Base-by-base conservation (phyloP, 306 rosid species). In the Malus asiatica region DNA sequence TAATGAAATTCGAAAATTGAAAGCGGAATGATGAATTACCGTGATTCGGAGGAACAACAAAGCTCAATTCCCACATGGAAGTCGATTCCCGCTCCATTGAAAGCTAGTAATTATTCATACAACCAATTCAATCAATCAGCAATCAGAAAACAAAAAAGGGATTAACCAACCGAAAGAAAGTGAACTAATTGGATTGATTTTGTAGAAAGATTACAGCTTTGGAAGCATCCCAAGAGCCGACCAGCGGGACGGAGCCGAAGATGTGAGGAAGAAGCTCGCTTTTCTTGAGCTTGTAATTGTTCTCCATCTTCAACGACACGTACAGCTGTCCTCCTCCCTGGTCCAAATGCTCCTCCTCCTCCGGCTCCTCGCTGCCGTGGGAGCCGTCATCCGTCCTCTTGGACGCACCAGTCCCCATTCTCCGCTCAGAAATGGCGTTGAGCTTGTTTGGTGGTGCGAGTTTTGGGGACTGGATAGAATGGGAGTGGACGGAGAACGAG, bases 1-100 rank as follows among this genome's bases (percentile, higher is more conserved):
- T 11, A 6, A 10, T 20, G 15, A 60, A 80, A 46, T n/a, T 4
- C 19, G 27, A 27, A 18, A 48, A 59, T 62, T 23, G 23, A 35
- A 65, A 51, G 55, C 55, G 55, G 55, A 16, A 65, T 19, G 16
- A 35, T 38, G 35, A 18, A 75, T 75, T 89, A 95, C 99, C 99
- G 38, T 95, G 99, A 88, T 95, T 92, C 53, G 99, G 92, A 66
- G 99, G 96, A 87, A 95, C 97, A 71, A 95, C 99, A 78, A 95
- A 95, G 83, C 99, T 90, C 83, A 95, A 84, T 77, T 95, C 99
- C 99, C 99, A 92, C 99, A 86, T 89, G 55, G 97, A 95, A 9
- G 90, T 92, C 45, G 99, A 90, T 78, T 95, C 99, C 18, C 99
- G 90, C 66, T 92, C 97, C 96, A 95, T 87, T 22, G 86, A 60